phyloP scores from a whole-genome alignment of 108 stramenopile species.

The Discostella pseudostelligera region DNA sequence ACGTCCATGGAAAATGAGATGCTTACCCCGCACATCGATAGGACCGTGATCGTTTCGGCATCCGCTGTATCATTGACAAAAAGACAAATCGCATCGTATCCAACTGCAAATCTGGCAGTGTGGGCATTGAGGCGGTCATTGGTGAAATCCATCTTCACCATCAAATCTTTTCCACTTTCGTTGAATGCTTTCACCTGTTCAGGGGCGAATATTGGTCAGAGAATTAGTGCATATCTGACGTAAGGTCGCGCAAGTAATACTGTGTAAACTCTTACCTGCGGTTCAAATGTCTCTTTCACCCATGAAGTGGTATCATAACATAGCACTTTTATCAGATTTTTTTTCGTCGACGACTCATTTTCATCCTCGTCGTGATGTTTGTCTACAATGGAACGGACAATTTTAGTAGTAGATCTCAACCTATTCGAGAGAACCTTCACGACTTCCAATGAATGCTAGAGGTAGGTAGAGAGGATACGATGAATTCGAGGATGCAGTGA shows the following conservation, averaged over 20 bases:
- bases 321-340: constrained; percentile 43
- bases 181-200: constrained; percentile 47
- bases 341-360: constrained; percentile 2
- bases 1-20: not conserved
- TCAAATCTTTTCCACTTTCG: constrained; percentile 26
- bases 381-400: constrained; percentile 26
- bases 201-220: not conserved
- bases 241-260: too few relatives aligned
- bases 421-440: constrained; percentile 10
- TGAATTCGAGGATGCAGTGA: not conserved
- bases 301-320: constrained; percentile 71
- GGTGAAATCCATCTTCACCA: constrained; percentile 62
- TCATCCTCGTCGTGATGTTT: constrained; percentile 7
- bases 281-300: constrained; percentile 52
- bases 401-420: constrained; percentile 21
- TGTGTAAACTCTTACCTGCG: constrained; percentile 12
- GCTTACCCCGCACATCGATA: constrained; percentile 61
- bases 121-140: constrained; percentile 50
- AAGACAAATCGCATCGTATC: constrained; percentile 72
- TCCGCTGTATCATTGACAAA: constrained; percentile 83
- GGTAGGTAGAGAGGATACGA: not conserved
- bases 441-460: constrained; percentile 7
- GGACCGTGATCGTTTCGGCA: constrained; percentile 44
- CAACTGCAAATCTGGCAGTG: constrained; percentile 51
- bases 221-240: not conserved